phyloP scores from a whole-genome alignment of 768 basidiomycete species.

The Astraeus odoratus region DNA sequence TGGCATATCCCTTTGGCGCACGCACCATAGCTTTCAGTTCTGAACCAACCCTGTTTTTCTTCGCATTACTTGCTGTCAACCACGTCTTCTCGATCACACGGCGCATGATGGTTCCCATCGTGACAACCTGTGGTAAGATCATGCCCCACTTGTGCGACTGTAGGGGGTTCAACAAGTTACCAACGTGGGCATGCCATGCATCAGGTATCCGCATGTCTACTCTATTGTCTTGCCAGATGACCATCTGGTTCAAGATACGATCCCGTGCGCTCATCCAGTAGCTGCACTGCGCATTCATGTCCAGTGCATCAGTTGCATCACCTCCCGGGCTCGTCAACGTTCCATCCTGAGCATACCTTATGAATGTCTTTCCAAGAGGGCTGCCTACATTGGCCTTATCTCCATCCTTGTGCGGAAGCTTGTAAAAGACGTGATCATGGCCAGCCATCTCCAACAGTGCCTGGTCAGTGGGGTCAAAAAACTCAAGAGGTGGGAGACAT shows the following conservation, averaged over 20 bases:
- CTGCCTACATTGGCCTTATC: conserved; percentile 93
- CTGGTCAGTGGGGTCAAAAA: conserved; percentile 60
- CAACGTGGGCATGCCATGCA: too few relatives aligned
- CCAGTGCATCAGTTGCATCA: conserved; percentile 77
- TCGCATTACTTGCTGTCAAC: conserved; percentile 97
- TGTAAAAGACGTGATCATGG: conserved; percentile 66
- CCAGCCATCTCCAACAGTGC: conserved; percentile 39
- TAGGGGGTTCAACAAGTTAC: conserved; percentile 12
- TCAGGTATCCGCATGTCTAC: conserved; percentile 46
- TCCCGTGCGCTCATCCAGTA: conserved; percentile 97
- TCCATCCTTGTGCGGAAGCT: conserved; percentile 94
- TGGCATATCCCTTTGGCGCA: conserved; percentile 86
- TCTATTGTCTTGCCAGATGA: conserved; percentile 65
- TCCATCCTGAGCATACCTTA: conserved; percentile 83
- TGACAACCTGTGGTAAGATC: conserved; percentile 92
- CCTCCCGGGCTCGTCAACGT: conserved; percentile 75
- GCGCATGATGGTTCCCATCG: conserved; percentile 98
- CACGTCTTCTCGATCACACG: conserved; percentile 97
- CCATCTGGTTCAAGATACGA: conserved; percentile 87
- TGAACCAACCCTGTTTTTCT: conserved; percentile 95
- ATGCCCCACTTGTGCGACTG: conserved; percentile 82
- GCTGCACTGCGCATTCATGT: conserved; percentile 90
- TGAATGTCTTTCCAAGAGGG: conserved; percentile 83
- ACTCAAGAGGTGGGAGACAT: conserved; percentile 42
- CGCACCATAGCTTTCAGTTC: conserved; percentile 98